These are phyloP conservation scores for Trichoderma asperelloides DNA, from an alignment of 495 filamentous ascomycete species.

Conservation along the genomic window DNA sequence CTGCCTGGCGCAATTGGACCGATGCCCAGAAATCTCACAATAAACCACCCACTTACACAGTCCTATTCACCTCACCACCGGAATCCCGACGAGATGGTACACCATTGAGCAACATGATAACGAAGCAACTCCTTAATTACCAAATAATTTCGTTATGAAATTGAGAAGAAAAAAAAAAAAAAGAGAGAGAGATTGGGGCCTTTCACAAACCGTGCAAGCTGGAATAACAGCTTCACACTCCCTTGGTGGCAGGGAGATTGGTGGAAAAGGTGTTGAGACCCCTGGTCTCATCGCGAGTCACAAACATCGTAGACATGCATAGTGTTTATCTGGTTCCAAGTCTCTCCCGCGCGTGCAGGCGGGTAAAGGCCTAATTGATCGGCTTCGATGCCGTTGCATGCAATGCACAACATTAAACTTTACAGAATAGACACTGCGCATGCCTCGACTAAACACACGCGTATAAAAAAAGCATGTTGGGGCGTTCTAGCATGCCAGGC, in stretches of 20 bases:
- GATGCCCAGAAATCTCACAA: background rate
- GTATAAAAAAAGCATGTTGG: background rate
- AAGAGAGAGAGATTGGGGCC: no score
- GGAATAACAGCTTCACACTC: background rate
- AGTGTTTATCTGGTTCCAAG: background rate
- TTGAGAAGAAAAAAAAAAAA: no score
- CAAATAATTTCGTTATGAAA: background rate
- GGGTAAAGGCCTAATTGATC: background rate
- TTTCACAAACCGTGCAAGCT: no score
- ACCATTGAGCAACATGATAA: background rate
- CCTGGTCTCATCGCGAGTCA: background rate
- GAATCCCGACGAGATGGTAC: background rate
- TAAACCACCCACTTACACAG: background rate
- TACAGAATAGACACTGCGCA: no score
- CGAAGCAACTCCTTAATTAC: background rate
- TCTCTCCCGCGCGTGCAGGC: background rate
- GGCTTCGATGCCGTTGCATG: background rate
- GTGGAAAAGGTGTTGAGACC: background rate
- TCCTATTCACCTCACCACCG: constrained; percentile 1
- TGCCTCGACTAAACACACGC: no score
- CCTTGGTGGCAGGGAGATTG: background rate
- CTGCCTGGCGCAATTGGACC: background rate
- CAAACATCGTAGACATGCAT: background rate
- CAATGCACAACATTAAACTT: background rate
- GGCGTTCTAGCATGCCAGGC: background rate